Evolutionary conservation across 148 eudicot species (phyloP).

Genomic region (Chenopodium formosanum): DNA sequence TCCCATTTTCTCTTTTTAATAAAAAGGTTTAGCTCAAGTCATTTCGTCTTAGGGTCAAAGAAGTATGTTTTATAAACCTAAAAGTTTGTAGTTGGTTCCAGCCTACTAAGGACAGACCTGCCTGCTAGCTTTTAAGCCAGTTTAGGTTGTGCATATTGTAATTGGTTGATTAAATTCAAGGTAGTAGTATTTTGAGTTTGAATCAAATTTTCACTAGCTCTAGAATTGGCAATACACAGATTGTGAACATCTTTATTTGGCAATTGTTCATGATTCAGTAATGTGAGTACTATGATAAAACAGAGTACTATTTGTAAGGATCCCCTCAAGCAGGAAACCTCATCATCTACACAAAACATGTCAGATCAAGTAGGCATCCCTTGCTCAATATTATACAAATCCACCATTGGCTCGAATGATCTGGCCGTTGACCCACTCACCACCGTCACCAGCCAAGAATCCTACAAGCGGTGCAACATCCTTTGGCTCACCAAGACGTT

Average conservation of each 20-base stretch:
- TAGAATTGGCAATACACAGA: not conserved
- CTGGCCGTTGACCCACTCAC: conserved; percentile 48
- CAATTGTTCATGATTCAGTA: not conserved
- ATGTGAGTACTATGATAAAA: too few relatives aligned
- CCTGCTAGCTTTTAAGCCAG: not conserved
- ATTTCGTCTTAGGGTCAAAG: not conserved
- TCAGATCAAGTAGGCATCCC: not conserved
- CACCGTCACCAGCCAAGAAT: conserved; percentile 39
- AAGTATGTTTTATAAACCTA: not conserved
- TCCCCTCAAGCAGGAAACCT: not conserved
- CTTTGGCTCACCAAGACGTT: conserved; percentile 34
- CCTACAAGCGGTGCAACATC: conserved; percentile 37
- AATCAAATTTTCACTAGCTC: not conserved
- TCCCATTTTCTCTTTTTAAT: too few relatives aligned
- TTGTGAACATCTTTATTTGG: not conserved
- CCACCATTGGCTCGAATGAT: conserved; percentile 42
- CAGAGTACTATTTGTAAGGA: not conserved
- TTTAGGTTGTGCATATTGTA: not conserved
- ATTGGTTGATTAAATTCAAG: not conserved
- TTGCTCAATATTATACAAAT: conserved; percentile 1
- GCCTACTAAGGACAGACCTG: not conserved
- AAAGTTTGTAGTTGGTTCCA: not conserved
- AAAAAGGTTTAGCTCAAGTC: not conserved
- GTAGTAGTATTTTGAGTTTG: not conserved
- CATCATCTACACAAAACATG: not conserved